Base-by-base conservation (phyloP, 257 asterid species). In the Solanum appendiculatum region DNA sequence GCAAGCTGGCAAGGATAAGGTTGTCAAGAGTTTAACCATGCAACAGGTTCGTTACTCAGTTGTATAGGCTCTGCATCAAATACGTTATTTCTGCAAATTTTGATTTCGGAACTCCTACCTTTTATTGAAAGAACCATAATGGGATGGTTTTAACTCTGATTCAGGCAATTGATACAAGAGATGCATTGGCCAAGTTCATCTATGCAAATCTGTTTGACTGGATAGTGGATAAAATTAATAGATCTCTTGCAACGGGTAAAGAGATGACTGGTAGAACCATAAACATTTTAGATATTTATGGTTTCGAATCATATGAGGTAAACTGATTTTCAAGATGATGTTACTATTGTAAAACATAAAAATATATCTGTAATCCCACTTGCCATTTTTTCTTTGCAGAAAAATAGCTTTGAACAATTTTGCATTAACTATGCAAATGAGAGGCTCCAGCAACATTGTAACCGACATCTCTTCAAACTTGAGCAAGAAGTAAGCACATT, bases 281-380 rank as follows among this genome's bases (percentile, higher is more conserved):
- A 89, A 94, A 93, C 89, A 92, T 97, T 87, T 85, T 97, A 83
- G 99, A 97, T 91, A 92, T 95, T 86, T 95, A 92, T 89, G 99
- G 99, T 84, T 97, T 96, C 88, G 98, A 96, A 87, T 93, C 98
- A 73, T 90, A 89, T 56, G 89, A 95, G 99, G 99, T 97, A 93
- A 83, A 31, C 72, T 44, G 33, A 42, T 48, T 81, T 31, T 81
- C 69, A 31, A 81, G 85, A 48, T 29, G 66, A 16, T 46, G 42
- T 80, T 48, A 51, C 44, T 81, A 48, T 48, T 46, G 18, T 48
- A 48, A 20, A 54, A 10, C 44, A 81, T 81, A 29, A 81, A 5
- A 81, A 11, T 48, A 46, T 80, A 37, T 85, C 88, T 86, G 84
- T 9, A 72, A 77, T 84, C 85, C 60, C 85, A 48, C 85, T 81